Base-by-base conservation (phyloP, 2,329 filamentous ascomycete species). In the Parafenestella ontariensis region DNA sequence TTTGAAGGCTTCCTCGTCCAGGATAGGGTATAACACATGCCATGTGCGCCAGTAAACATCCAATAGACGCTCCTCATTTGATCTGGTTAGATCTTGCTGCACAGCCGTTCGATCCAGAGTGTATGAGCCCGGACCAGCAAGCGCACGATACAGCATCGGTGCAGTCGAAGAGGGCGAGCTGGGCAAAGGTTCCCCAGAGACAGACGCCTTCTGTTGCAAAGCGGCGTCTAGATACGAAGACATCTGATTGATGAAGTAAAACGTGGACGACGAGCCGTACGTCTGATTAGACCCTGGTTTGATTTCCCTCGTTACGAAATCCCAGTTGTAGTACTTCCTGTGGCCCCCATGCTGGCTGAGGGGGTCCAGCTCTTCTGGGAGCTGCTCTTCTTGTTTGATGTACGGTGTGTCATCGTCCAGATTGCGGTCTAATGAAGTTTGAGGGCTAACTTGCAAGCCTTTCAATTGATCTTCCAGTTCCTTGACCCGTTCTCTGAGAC, bases 21-120 rank as follows among this genome's bases (percentile, higher is more conserved):
- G 52, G 3, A 84, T 75, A 1, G 77, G 77, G 42, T 73, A 73
- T 0, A 76, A 64, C 3, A 68, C 70, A 48, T 83, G 78, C 50
- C 79, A 81, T 0, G 77, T 74, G 43, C 80, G 73, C 81, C 82
- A 83, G 59, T 80, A 83, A 1, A 82, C 62, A 20, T 73, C 72
- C 3, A 83, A 64, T 24, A 82, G 78, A 41, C 77, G 78, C 42
- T 82, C 79, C 64, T 83, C 81, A 57, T 83, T 76, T 2, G 66
- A 66, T 17, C 69, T 66, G 5, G 67, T 75, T 20, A 82, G 62
- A 37, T 74, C 72, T 9, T 66, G 64, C 5, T 65, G 62, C 37
- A 40, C 43, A n/a, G 26, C 20, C 5, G 46, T 52, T 9, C 46
- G n/a, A 1, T 49, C 43, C 13, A 17, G 15, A 10, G 29, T 37